These are phyloP conservation scores for Hanseniaspora meyeri DNA, from an alignment of 805 yeast genomes.

Conservation along the genomic window DNA sequence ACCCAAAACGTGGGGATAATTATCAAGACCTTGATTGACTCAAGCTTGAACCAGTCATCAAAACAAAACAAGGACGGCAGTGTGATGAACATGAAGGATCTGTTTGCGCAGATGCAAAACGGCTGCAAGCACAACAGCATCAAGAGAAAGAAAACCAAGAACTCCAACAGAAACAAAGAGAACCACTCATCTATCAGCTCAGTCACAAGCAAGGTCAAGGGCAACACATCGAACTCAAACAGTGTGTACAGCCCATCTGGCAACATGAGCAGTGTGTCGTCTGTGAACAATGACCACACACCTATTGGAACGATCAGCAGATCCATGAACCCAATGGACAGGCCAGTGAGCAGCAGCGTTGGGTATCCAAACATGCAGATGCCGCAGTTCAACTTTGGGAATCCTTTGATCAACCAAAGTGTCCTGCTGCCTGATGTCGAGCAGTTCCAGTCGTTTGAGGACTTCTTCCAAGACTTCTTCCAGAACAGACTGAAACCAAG, in stretches of 20 bases:
- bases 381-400: conserved; percentile 5
- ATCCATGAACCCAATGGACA: neutral
- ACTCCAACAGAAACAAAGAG: conserved; percentile 13
- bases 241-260: neutral
- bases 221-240: neutral
- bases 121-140: conserved; percentile 14
- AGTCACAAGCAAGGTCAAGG: conserved; percentile 14
- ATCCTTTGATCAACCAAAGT: neutral
- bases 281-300: neutral
- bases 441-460: conserved; percentile 42
- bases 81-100: conserved; percentile 13
- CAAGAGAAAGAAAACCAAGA: conserved; percentile 13
- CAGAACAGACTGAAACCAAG: conserved; percentile 26
- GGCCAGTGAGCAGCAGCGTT: neutral
- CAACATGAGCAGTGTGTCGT: neutral
- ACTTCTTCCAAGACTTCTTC: conserved; percentile 41
- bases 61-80: conserved; percentile 13
- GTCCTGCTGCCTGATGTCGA: conserved; percentile 35
- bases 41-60: conserved; percentile 26
- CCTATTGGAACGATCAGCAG: neutral
- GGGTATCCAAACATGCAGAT: neutral
- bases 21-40: conserved; percentile 39
- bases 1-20: conserved; percentile 49
- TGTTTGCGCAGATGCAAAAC: conserved; percentile 16
- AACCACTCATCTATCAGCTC: conserved; percentile 16